phyloP scores from a whole-genome alignment of 352 stramenopile genomes.

The Phytopythium litorale region DNA sequence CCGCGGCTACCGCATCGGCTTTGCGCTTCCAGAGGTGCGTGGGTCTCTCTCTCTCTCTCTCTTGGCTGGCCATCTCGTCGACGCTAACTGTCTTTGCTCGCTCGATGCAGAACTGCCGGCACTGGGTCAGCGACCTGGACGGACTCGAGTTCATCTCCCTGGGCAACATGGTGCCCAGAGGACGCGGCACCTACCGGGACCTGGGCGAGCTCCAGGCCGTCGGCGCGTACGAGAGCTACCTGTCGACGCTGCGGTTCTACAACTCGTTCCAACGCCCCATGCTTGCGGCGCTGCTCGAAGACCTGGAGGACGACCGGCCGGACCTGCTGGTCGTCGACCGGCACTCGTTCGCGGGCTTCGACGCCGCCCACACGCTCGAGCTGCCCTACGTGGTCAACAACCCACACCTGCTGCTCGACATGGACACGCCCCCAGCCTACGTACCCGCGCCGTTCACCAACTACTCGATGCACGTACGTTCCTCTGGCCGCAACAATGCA shows the following conservation, averaged over 20 bases:
- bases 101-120: constrained; percentile 49
- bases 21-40: constrained; percentile 70
- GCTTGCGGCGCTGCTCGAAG: constrained; percentile 49
- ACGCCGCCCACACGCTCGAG: constrained; percentile 50
- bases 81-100: background rate
- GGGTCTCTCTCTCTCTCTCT: background rate
- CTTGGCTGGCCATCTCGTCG: background rate
- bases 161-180: constrained; percentile 49
- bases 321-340: constrained; percentile 72
- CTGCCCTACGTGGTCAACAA: constrained; percentile 83
- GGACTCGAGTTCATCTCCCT: constrained; percentile 80
- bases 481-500: background rate
- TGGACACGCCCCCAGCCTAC: constrained; percentile 79
- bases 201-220: constrained; percentile 26
- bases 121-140: constrained; percentile 74
- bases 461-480: constrained; percentile 71
- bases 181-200: constrained; percentile 20
- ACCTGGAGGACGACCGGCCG: constrained; percentile 62
- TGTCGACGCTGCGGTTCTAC: constrained; percentile 61
- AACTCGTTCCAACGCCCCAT: constrained; percentile 80
- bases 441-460: constrained; percentile 81
- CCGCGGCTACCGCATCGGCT: constrained; percentile 71
- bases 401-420: constrained; percentile 75
- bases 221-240: constrained; percentile 68
- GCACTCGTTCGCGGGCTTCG: constrained; percentile 80